Evolutionary conservation across 1,284 basidiomycete species (phyloP).

Genomic region (Malassezia dermatis): DNA sequence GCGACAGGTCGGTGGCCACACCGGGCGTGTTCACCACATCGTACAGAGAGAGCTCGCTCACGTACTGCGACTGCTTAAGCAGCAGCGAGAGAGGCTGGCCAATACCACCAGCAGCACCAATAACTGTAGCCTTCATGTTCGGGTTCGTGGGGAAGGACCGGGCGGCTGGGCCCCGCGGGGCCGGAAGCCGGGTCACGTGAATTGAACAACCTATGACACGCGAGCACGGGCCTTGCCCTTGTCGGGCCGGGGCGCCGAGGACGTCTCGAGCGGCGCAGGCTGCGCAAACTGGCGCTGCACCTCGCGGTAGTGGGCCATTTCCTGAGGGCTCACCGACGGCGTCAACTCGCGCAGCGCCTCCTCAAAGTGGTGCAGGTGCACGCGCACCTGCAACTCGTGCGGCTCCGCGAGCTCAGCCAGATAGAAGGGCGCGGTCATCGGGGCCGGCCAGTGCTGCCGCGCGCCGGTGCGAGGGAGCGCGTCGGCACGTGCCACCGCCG

Average conservation of each 20-base stretch:
- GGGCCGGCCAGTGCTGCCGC: conserved; percentile 54
- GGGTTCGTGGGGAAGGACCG: neutral
- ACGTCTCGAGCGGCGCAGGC: neutral
- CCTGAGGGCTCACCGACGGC: conserved; percentile 76
- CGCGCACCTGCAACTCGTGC: conserved; percentile 66
- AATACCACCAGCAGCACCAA: conserved; percentile 47
- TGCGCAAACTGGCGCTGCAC: conserved; percentile 62
- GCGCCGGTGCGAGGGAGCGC: conserved; percentile 50
- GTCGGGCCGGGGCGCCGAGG: neutral
- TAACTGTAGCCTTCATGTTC: conserved; percentile 45
- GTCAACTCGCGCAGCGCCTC: conserved; percentile 64
- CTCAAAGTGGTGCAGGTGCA: conserved; percentile 65
- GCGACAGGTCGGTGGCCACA: conserved; percentile 85
- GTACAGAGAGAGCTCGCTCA: conserved; percentile 67
- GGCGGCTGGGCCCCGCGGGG: neutral
- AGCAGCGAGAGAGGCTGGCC: conserved; percentile 81
- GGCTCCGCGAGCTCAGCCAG: conserved; percentile 69
- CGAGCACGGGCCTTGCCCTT: conserved; percentile 14
- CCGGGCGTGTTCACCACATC: conserved; percentile 83
- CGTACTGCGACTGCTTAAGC: conserved; percentile 70
- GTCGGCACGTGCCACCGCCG: conserved; percentile 21
- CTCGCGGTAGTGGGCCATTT: conserved; percentile 74
- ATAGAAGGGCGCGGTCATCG: conserved; percentile 83
- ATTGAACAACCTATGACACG: neutral
- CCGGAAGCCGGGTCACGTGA: neutral